These are phyloP conservation scores for Fistulinella staudtii DNA, from an alignment of 1,284 basidiomycete species.

Conservation along the genomic window DNA sequence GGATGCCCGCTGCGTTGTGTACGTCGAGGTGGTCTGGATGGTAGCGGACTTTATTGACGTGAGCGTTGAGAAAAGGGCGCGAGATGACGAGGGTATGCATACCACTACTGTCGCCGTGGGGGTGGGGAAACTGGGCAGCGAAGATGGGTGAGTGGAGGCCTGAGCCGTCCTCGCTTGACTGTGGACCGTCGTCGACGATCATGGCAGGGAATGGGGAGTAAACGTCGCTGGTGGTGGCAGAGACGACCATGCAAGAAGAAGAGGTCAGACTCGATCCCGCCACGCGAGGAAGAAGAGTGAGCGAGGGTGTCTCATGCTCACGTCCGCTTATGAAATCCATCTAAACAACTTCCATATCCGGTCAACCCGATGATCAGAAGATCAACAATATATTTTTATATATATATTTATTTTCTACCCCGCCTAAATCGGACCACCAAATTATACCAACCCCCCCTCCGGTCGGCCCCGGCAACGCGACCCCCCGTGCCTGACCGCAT, in stretches of 20 bases:
- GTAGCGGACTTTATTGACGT: constrained; percentile 63
- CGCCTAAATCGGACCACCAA: constrained; percentile 26
- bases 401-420: constrained; percentile 13
- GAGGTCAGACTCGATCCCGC: constrained; percentile 25
- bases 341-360: constrained; percentile 28
- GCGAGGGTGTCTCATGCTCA: constrained; percentile 33
- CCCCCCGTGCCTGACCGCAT: constrained; percentile 24
- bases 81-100: constrained; percentile 42
- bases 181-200: constrained; percentile 57
- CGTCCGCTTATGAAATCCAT: constrained; percentile 36
- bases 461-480: constrained; percentile 13
- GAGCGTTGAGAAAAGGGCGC: constrained; percentile 33
- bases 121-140: constrained; percentile 46
- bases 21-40: constrained; percentile 49
- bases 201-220: constrained; percentile 53
- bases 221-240: constrained; percentile 45
- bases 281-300: constrained; percentile 25
- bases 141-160: constrained; percentile 66
- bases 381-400: constrained; percentile 21
- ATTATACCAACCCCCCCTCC: constrained; percentile 8
- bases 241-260: constrained; percentile 47
- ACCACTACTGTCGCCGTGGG: constrained; percentile 44
- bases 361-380: constrained; percentile 33
- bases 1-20: constrained; percentile 43
- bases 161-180: constrained; percentile 69